These are phyloP conservation scores for Penicillium brasilianum DNA, from an alignment of 2,329 filamentous ascomycete genomes.

Conservation along the genomic window DNA sequence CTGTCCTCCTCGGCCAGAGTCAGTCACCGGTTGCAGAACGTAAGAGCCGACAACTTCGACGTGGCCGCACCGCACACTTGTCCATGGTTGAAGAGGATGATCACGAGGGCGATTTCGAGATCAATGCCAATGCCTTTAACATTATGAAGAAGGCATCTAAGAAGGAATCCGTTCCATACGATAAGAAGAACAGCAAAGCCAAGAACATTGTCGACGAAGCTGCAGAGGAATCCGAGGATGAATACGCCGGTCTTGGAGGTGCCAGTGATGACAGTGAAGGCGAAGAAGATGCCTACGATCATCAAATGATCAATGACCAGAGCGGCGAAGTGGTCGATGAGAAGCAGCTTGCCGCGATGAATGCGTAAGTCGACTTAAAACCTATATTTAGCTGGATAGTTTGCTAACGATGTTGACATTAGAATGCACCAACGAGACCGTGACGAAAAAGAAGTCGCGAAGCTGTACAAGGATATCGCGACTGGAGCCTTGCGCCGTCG, in stretches of 20 bases:
- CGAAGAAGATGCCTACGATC: slow-evolving; percentile 75
- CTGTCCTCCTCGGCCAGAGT: slow-evolving; percentile 60
- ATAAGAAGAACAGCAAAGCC: slow-evolving; percentile 86
- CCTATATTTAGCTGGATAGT: slow-evolving; percentile 9
- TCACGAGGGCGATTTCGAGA: slow-evolving; percentile 43
- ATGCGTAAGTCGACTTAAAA: slow-evolving; percentile 70
- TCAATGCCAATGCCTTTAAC: slow-evolving; percentile 65
- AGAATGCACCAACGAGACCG: slow-evolving; percentile 78
- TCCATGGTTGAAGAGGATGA: slow-evolving; percentile 54
- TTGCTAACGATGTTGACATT: slow-evolving; percentile 29
- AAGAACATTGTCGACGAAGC: slow-evolving; percentile 89
- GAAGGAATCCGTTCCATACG: slow-evolving; percentile 65
- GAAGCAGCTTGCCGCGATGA: slow-evolving; percentile 80
- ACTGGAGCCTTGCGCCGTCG: slow-evolving; percentile 86
- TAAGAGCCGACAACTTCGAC: slow-evolving; percentile 61
- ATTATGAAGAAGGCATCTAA: slow-evolving; percentile 70
- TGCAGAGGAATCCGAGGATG: slow-evolving; percentile 96
- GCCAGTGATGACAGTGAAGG: slow-evolving; percentile 83
- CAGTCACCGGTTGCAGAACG: slow-evolving; percentile 70
- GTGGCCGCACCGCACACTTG: slow-evolving; percentile 49
- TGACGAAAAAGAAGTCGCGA: slow-evolving; percentile 87
- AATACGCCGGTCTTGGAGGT: slow-evolving; percentile 93
- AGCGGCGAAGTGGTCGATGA: slow-evolving; percentile 78
- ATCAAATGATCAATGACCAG: slow-evolving; percentile 89
- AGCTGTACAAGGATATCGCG: slow-evolving; percentile 90